Evolutionary conservation across 2,329 filamentous ascomycete species (phyloP).

Genomic region (Xylaria polymorpha): DNA sequence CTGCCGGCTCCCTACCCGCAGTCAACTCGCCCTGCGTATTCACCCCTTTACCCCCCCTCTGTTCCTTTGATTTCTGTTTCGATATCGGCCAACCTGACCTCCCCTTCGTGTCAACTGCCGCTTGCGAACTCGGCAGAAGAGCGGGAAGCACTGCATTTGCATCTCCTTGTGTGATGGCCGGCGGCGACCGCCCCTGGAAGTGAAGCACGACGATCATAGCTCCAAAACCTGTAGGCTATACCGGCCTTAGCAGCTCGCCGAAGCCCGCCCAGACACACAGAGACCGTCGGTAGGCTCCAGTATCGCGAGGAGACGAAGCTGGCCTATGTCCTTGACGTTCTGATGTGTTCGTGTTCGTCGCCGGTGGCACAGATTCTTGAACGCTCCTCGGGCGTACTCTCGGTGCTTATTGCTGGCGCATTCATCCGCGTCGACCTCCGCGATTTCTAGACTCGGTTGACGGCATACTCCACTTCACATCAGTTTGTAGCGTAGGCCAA

Average conservation of each 20-base stretch:
- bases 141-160: not conserved
- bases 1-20: not conserved
- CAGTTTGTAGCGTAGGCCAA: not conserved
- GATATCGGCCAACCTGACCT: not conserved
- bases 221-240: not conserved
- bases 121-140: not conserved
- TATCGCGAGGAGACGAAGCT: not conserved
- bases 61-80: not conserved
- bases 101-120: not conserved
- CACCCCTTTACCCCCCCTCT: not conserved
- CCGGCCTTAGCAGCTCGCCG: not conserved
- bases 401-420: not conserved
- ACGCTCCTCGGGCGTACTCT: constrained; percentile 2
- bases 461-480: not conserved
- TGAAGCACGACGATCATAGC: not conserved
- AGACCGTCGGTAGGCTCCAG: not conserved
- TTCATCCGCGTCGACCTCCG: not conserved
- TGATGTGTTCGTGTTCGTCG: no score
- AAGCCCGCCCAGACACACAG: not conserved
- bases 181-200: not conserved
- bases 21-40: not conserved
- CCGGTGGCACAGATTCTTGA: not conserved
- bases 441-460: not conserved
- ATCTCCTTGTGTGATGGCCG: not conserved
- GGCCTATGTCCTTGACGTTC: not conserved